phyloP scores from a whole-genome alignment of 2,329 filamentous ascomycete genomes.

The Aspergillus sp. region DNA sequence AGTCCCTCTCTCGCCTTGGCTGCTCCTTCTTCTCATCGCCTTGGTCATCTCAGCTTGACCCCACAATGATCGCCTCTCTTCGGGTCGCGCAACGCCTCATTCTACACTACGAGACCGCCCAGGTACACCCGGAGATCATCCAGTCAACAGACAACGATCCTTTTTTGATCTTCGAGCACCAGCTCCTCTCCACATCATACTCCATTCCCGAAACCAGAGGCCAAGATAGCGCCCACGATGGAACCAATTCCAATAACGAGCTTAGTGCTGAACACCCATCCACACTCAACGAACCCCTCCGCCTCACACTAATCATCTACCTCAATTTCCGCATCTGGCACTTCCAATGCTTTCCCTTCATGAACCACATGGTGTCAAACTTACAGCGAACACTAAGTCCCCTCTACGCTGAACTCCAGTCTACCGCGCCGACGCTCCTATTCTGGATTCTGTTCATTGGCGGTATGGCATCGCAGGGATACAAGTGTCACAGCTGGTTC shows the following conservation, averaged over 20 bases:
- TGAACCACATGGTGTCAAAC: slow-evolving; percentile 12
- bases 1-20: background rate
- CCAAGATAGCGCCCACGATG: too few relatives aligned
- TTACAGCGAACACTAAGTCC: slow-evolving; percentile 15
- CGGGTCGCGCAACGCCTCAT: slow-evolving; percentile 18
- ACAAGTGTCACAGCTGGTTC: slow-evolving; percentile 21
- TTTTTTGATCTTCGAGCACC: slow-evolving; percentile 16
- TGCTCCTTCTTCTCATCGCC: background rate
- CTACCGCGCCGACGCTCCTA: background rate
- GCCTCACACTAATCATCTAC: slow-evolving; percentile 19
- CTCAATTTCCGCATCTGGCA: slow-evolving; percentile 20
- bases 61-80: slow-evolving; percentile 7
- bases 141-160: slow-evolving; percentile 27
- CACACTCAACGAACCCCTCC: slow-evolving; percentile 22
- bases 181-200: slow-evolving; percentile 1
- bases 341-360: slow-evolving; percentile 22
- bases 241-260: too few relatives aligned
- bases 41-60: background rate
- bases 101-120: slow-evolving; percentile 22
- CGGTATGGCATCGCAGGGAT: slow-evolving; percentile 23
- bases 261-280: background rate
- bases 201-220: background rate
- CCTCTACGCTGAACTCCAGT: background rate
- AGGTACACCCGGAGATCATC: slow-evolving; percentile 2
- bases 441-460: slow-evolving; percentile 26